These are phyloP conservation scores for Psilocybe subaeruginosa DNA, from an alignment of 768 basidiomycete genomes.

Conservation along the genomic window DNA sequence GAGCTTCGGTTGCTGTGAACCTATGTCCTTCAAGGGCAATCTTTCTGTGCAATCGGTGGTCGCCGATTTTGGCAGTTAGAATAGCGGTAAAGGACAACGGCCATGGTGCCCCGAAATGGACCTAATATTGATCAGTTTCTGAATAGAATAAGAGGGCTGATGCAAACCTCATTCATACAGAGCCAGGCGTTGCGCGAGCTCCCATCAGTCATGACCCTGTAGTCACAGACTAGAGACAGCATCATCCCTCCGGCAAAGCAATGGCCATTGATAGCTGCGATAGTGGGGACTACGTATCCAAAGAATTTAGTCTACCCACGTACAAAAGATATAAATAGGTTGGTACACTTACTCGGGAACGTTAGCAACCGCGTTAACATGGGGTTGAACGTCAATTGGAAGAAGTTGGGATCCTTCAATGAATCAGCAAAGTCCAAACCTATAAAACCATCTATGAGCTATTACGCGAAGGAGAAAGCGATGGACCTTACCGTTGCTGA, in stretches of 20 bases:
- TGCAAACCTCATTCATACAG: constrained; percentile 87
- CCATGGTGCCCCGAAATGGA: constrained; percentile 84
- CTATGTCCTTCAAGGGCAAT: constrained; percentile 81
- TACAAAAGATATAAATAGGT: neutral
- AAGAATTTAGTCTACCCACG: neutral
- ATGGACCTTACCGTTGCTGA: constrained; percentile 68
- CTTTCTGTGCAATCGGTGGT: constrained; percentile 62
- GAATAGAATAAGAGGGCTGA: neutral
- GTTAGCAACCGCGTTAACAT: constrained; percentile 67
- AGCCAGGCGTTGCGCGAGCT: constrained; percentile 79
- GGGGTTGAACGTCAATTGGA: constrained; percentile 74
- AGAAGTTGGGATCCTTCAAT: constrained; percentile 59
- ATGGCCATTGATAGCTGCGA: constrained; percentile 84
- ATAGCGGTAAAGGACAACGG: constrained; percentile 73
- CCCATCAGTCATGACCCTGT: constrained; percentile 87
- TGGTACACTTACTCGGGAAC: constrained; percentile 69
- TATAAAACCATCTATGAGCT: constrained; percentile 24
- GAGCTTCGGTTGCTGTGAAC: constrained; percentile 74
- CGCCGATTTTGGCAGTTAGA: constrained; percentile 64
- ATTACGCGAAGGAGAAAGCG: neutral
- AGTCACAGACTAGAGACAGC: constrained; percentile 82
- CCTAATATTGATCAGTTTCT: constrained; percentile 34
- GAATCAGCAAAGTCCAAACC: constrained; percentile 67
- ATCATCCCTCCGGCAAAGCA: constrained; percentile 86
- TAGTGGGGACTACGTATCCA: constrained; percentile 62